Percentiles rank a stretch among this genome's conserved stretches.
phyloP scores from a whole-genome alignment of 257 asterid species.

The Solanum pimpinellifolium region DNA sequence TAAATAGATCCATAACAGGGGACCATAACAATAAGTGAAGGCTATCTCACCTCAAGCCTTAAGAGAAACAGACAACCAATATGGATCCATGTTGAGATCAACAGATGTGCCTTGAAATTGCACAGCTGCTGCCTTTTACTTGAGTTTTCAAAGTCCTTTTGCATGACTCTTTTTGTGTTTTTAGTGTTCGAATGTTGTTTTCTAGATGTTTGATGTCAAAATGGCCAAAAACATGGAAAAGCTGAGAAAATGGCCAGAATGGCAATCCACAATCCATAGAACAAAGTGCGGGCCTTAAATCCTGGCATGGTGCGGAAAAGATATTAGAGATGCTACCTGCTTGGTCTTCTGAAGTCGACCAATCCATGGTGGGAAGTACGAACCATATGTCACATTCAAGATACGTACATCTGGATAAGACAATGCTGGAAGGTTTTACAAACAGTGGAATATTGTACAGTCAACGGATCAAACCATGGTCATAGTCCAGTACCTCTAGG shows the following conservation, averaged over 20 bases:
- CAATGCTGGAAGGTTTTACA: not conserved
- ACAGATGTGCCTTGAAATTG: no score
- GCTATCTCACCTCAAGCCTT: not conserved
- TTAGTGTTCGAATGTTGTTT: not conserved
- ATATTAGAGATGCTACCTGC: not conserved
- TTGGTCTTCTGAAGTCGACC: not conserved
- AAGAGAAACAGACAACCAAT: not conserved
- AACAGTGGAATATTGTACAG: not conserved
- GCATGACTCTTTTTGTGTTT: not conserved
- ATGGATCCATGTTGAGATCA: not conserved
- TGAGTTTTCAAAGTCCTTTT: not conserved
- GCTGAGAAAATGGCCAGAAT: not conserved
- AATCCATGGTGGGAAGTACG: not conserved
- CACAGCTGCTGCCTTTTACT: not conserved
- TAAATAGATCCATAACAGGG: no score
- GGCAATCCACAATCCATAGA: not conserved
- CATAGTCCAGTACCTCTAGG: not conserved
- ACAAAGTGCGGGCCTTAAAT: not conserved
- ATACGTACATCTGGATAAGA: not conserved
- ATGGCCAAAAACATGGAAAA: not conserved
- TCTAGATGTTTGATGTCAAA: not conserved
- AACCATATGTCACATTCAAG: not conserved
- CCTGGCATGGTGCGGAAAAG: not conserved
- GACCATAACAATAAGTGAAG: not conserved
- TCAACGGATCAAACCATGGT: not conserved